Evolutionary conservation across 257 asterid genomes (phyloP).

Genomic region (Prunella vulgaris): DNA sequence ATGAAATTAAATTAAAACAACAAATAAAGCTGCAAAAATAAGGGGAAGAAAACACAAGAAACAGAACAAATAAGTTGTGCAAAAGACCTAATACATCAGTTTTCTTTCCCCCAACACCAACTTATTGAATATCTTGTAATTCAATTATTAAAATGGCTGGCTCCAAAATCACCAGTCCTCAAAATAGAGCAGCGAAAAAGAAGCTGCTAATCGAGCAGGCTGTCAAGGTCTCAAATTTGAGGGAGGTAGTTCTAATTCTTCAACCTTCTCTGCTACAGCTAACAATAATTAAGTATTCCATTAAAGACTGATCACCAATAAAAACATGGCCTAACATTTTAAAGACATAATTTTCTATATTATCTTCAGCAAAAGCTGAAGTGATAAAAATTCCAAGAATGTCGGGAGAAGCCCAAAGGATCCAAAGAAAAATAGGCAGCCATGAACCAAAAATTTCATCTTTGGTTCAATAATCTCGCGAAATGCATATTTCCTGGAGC

Average conservation of each 20-base stretch:
- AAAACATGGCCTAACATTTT: conserved; percentile 2
- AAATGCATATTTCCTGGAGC: conserved; percentile 14
- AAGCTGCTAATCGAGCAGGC: background rate
- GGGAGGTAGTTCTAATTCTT: conserved; percentile 12
- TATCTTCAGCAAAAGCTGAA: conserved; percentile 7
- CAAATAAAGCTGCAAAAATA: background rate
- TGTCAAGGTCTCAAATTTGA: conserved; percentile 8
- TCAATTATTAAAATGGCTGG: conserved; percentile 3
- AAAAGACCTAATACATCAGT: background rate
- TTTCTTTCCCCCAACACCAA: background rate
- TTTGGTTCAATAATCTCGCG: conserved; percentile 11
- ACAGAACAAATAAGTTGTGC: background rate
- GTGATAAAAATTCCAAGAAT: background rate
- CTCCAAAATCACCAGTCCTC: conserved; percentile 1
- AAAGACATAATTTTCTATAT: conserved; percentile 7
- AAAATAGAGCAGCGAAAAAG: background rate
- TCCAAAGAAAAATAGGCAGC: conserved; percentile 8
- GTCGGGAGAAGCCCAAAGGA: conserved; percentile 3
- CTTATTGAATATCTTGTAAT: conserved; percentile 8
- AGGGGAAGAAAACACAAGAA: background rate
- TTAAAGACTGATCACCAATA: conserved; percentile 1
- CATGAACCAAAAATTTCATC: conserved; percentile 2
- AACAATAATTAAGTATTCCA: background rate
- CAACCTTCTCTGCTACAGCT: background rate
- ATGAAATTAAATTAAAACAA: conserved; percentile 15